Percentiles rank a stretch among this genome's conserved stretches.
These are phyloP conservation scores for Gaeumannomyces sp. DNA, from an alignment of 2,329 filamentous ascomycete species.

Conservation along the genomic window DNA sequence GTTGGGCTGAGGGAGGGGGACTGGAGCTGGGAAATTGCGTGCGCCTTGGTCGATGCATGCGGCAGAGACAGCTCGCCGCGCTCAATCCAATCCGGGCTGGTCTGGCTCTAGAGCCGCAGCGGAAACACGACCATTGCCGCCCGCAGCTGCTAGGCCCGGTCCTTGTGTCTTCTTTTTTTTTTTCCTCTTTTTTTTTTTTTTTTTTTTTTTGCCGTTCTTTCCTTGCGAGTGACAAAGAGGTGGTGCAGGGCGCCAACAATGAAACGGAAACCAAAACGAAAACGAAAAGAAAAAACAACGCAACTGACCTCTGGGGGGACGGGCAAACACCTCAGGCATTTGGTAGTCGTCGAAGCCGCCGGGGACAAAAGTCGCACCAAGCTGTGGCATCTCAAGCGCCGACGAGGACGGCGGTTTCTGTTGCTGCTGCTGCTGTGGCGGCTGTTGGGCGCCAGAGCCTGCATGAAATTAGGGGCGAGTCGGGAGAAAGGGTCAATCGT, in stretches of 20 bases:
- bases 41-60: not conserved
- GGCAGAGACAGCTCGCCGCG: not conserved
- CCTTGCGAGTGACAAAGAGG: too few species aligned
- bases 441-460: not conserved
- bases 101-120: not conserved
- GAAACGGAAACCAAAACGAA: not conserved
- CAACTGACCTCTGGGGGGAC: constrained; percentile 46
- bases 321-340: constrained; percentile 53
- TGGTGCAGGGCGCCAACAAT: too few species aligned
- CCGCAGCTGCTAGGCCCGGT: not conserved
- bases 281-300: not conserved
- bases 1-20: not conserved
- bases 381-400: constrained; percentile 31
- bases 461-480: not conserved
- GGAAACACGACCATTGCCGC: too few species aligned
- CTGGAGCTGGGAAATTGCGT: not conserved
- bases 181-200: too few species aligned
- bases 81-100: not conserved
- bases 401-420: not conserved
- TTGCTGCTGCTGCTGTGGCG: too few species aligned
- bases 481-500: not conserved
- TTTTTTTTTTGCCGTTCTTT: too few species aligned
- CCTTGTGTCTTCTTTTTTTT: too few species aligned
- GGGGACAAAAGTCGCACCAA: constrained; percentile 51
- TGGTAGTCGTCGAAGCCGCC: constrained; percentile 51